phyloP scores from a whole-genome alignment of 129 eudicot genomes.

The Flaveria ramosissima region DNA sequence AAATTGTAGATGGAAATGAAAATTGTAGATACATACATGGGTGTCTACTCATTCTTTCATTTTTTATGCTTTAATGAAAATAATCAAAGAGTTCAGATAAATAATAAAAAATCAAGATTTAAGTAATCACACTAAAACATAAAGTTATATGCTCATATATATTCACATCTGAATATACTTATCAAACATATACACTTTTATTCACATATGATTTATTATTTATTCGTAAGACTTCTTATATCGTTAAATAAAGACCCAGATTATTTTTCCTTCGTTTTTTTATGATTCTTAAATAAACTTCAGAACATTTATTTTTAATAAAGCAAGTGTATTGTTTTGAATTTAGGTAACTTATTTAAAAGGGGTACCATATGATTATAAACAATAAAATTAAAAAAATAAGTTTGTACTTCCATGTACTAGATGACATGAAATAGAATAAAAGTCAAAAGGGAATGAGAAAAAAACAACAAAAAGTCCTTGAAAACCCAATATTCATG shows the following conservation, averaged over 20 bases:
- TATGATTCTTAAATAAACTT: neutral
- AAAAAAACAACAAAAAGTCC: conserved; percentile 29
- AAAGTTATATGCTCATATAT: too few species aligned
- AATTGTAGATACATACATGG: conserved; percentile 10
- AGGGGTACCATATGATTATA: conserved; percentile 4
- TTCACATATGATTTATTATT: too few species aligned
- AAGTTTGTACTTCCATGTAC: conserved; percentile 41
- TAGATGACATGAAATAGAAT: conserved; percentile 24
- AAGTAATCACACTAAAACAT: neutral
- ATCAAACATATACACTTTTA: too few species aligned
- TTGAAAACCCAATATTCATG: conserved; percentile 31
- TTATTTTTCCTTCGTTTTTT: neutral
- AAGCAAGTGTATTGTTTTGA: neutral
- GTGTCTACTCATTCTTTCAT: conserved; percentile 6
- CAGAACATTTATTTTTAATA: neutral
- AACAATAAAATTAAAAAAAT: conserved; percentile 1
- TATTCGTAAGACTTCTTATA: neutral
- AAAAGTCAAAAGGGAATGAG: conserved; percentile 29
- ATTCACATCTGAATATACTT: too few species aligned
- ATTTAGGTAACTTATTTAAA: neutral
- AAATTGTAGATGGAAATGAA: conserved; percentile 33
- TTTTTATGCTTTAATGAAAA: conserved; percentile 6
- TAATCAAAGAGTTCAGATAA: neutral
- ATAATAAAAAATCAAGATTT: neutral
- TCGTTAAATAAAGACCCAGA: neutral